Conservation (phyloP, 2,329 filamentous ascomycete species). For the Pseudocercospora crystallina region DNA sequence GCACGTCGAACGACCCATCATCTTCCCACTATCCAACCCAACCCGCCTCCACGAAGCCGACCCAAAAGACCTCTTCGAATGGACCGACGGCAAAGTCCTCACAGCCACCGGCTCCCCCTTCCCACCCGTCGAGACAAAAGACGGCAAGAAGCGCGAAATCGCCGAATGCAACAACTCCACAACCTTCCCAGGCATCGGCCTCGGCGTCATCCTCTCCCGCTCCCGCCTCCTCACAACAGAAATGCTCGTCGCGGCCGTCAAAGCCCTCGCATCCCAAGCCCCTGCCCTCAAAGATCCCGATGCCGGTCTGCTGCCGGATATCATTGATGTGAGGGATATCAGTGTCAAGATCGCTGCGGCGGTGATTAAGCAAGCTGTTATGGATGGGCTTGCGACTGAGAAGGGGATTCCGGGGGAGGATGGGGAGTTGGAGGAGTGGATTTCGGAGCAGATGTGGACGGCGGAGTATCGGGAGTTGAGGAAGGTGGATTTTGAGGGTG, state of each 20-base stretch:
- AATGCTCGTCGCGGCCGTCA: conserved; percentile 79
- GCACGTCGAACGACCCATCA: conserved; percentile 74
- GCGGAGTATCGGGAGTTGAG: conserved; percentile 59
- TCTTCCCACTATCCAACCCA: conserved; percentile 84
- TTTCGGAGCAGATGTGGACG: conserved; percentile 78
- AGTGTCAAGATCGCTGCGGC: conserved; percentile 74
- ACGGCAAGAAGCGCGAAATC: conserved; percentile 56
- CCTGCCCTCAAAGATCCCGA: conserved; percentile 67
- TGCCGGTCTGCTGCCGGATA: conserved; percentile 72
- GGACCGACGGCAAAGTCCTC: conserved; percentile 75
- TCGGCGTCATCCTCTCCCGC: conserved; percentile 72
- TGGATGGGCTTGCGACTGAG: conserved; percentile 67
- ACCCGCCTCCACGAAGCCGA: conserved; percentile 80
- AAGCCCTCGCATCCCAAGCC: conserved; percentile 68
- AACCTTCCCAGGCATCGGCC: conserved; percentile 81
- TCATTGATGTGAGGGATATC: conserved; percentile 70
- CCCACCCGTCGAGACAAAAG: conserved; percentile 62
- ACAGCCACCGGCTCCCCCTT: conserved; percentile 85
- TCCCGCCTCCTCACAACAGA: conserved; percentile 67
- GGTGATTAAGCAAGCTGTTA: conserved; percentile 70
- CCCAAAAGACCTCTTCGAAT: conserved; percentile 71
- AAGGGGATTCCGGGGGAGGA: conserved; percentile 61
- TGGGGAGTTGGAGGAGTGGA: conserved; percentile 66
- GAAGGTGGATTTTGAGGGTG: conserved; percentile 2
- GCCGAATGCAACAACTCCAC: conserved; percentile 90